Conservation (phyloP, 768 basidiomycete genomes). For the Sporobolomyces roseus region DNA sequence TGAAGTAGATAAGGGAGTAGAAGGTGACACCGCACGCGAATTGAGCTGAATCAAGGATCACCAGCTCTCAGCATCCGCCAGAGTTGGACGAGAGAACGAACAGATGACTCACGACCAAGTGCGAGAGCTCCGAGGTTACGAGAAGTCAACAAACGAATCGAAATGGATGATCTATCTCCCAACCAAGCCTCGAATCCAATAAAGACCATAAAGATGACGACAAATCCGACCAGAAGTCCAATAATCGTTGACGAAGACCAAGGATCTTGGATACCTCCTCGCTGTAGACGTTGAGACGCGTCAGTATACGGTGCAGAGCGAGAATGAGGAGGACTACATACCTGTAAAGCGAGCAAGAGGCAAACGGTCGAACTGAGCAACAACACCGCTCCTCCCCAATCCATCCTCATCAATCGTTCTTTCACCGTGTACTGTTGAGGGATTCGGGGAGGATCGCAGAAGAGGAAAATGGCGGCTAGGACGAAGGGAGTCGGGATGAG, state of each 20-base stretch:
- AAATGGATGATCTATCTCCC: conserved; percentile 30
- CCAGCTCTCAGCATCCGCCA: no score
- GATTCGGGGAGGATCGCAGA: conserved; percentile 24
- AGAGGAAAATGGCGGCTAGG: conserved; percentile 11
- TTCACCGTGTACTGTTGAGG: conserved; percentile 18
- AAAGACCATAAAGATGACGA: conserved; percentile 21
- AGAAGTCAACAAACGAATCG: conserved; percentile 18
- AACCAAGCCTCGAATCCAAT: conserved; percentile 22
- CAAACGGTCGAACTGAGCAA: conserved; percentile 30
- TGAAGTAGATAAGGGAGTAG: conserved; percentile 16
- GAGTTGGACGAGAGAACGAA: no score
- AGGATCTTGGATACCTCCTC: conserved; percentile 25
- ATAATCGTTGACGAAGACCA: conserved; percentile 20
- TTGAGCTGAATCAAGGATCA: no score
- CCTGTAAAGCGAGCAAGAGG: conserved; percentile 34
- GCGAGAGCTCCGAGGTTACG: not conserved
- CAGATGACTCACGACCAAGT: no score
- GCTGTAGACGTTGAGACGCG: not conserved
- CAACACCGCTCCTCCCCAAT: conserved; percentile 23
- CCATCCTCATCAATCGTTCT: conserved; percentile 22
- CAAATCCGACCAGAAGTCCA: conserved; percentile 38
- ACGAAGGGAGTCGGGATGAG: not conserved
- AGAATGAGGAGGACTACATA: not conserved
- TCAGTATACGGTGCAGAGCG: not conserved
- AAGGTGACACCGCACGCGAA: conserved; percentile 25